Base-by-base conservation (phyloP, 2,329 filamentous ascomycete species). In the Xylaria multiplex region DNA sequence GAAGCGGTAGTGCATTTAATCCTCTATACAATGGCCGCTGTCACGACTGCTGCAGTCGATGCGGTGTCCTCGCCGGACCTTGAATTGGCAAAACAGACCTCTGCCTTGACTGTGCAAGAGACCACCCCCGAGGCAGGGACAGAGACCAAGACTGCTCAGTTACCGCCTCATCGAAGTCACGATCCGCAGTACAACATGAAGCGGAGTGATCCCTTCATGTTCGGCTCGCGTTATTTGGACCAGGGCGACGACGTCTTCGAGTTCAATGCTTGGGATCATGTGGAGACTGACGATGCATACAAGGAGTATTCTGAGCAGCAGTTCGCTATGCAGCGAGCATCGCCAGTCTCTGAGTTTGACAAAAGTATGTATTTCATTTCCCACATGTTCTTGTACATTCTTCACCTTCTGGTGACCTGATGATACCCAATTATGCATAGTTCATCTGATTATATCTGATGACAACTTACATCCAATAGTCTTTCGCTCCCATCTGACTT, bases 241-340 rank as follows among this genome's bases (percentile, higher is more conserved):
- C 86, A 95, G 78, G 88, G 89, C 76, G 94, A 97, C 81, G 86
- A 98, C 77, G 92, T 97, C 75, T 99, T 95, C 81, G 91, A 96
- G 79, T 97, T 96, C 87, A 99, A 99, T 79, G 96, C 96, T 43
- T 99, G 96, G 96, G 96, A 99, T 78, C 95, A 99, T 78, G 96
- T 98, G 77, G 91, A 95, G 80, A 93, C 93, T 77, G 95, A 98
- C 81, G 89, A 93, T 73, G 86, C 90, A 46, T 98, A 97, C 84
- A 90, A 91, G 76, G 88, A 91, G 76, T 97, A 96, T 79, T 90
- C 93, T 67, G 89, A 94, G 79, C 81, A 89, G 76, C 96, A 98
- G 81, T 95, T 92, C 77, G 87, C 88, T 53, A 91, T 91, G 81
- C 96, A 99, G 81, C 90, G 94, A 70, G 88, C 91, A 74, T 86